Evolutionary conservation across 208 protist species (phyloP), one percentile per base, ranked within the genome.

Genomic region (Acanthamoeba rhysodes): DNA sequence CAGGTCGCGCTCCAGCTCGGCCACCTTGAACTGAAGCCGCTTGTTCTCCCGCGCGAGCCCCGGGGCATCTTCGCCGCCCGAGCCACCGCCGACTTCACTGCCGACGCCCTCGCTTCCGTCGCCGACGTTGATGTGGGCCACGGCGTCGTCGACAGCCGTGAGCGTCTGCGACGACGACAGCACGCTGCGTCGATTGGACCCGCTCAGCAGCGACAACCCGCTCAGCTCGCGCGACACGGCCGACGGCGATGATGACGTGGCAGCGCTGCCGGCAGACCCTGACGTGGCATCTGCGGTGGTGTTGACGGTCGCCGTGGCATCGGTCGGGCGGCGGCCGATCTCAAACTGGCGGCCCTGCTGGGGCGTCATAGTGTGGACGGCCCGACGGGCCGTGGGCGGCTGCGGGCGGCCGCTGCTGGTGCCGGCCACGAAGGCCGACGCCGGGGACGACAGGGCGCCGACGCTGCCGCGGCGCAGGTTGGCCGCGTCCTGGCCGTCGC

Each of bases 151-250:
- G 29, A 82, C 37, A 1, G 74, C 74, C 74, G 45, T 18, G 8
- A 29, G 74, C 74, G 74, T 50, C 74, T 82, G 74, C 74, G 74
- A 82, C 2, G 74, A 82, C 29, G 74, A 41, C 37, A 82, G 37
- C 32, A n/a, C 74, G 74, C 74, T 82, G 74, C 74, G 74, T 1
- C 74, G 74, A 6, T 82, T 82, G 29, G 74, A 82, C 20, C 74
- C 74, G 41, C 74, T 82, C 74, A 55, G 74, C 18, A 82, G 74
- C 74, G 74, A 82, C 74, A 82, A 6, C 27, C 74, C 74, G 74
- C 74, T 41, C 8, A 82, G 74, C 37, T 82, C 74, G 14, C 74
- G 74, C 74, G 74, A 82, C 37, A 50, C 18, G 74, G 74, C 12
- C 29, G 74, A 50, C 37, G 37, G 37, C 37, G 37, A 41, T 41